Conservation (phyloP, 2,329 filamentous ascomycete species). For the Leptographium wingfieldii region DNA sequence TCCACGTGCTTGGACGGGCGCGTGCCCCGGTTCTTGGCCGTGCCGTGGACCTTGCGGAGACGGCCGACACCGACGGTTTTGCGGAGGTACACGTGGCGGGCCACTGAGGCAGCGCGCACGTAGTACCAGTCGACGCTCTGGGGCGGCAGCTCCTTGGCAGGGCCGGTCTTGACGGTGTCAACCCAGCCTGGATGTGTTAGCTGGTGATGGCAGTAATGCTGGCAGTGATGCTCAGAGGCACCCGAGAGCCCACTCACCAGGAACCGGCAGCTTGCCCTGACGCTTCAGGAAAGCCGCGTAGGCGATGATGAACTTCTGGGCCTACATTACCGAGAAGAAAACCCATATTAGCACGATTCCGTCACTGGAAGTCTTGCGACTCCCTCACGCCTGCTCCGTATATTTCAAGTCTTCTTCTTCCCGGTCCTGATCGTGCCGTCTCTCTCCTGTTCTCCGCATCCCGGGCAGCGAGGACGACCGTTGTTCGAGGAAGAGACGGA, state of each 20-base stretch:
- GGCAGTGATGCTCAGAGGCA: no score
- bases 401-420: slow-evolving; percentile 15
- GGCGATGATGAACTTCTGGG: slow-evolving; percentile 75
- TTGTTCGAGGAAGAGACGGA: neutral
- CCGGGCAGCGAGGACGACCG: neutral
- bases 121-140: slow-evolving; percentile 98
- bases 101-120: slow-evolving; percentile 82
- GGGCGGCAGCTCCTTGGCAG: slow-evolving; percentile 92
- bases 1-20: slow-evolving; percentile 91
- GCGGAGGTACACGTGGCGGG: slow-evolving; percentile 97
- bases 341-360: slow-evolving; percentile 51
- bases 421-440: neutral
- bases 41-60: slow-evolving; percentile 84
- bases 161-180: slow-evolving; percentile 97
- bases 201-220: no score
- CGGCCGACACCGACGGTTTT: slow-evolving; percentile 97
- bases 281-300: slow-evolving; percentile 88
- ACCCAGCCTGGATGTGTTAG: slow-evolving; percentile 62
- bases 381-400: slow-evolving; percentile 57
- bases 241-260: slow-evolving; percentile 40
- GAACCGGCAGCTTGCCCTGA: slow-evolving; percentile 84
- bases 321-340: slow-evolving; percentile 38
- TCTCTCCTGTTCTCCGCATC: slow-evolving; percentile 4
- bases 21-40: slow-evolving; percentile 91
- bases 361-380: slow-evolving; percentile 60